A percentile compares a stretch with the other conserved stretches of the same genome.
These are phyloP conservation scores for Candida loeiensis DNA, from an alignment of 805 yeast species.

Conservation along the genomic window DNA sequence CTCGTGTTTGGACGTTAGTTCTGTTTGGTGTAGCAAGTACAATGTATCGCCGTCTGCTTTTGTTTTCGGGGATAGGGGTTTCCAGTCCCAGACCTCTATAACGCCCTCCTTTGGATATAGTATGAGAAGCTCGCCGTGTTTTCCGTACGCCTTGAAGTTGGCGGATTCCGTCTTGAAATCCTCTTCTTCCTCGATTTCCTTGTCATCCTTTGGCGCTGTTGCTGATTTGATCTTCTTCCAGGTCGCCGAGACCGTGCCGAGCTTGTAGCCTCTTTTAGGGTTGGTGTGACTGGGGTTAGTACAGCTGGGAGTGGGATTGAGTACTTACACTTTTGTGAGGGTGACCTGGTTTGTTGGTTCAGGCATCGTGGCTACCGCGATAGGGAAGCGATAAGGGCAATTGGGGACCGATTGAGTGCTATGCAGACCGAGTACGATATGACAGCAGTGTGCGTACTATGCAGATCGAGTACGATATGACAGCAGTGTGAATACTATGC, in stretches of 20 bases:
- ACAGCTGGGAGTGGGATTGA: not conserved
- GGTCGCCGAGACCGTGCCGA: slow-evolving; percentile 40
- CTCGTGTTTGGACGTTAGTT: not conserved
- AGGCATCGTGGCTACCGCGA: too few relatives aligned
- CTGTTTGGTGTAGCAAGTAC: slow-evolving; percentile 12
- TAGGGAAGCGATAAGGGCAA: too few relatives aligned
- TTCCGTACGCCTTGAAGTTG: slow-evolving; percentile 22
- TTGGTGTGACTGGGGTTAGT: slow-evolving; percentile 26
- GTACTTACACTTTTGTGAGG: slow-evolving; percentile 23
- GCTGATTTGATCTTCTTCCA: slow-evolving; percentile 41
- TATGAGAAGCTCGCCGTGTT: slow-evolving; percentile 31
- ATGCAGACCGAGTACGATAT: too few relatives aligned
- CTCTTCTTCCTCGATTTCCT: not conserved
- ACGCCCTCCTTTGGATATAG: slow-evolving; percentile 17
- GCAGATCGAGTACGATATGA: too few relatives aligned
- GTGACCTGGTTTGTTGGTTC: slow-evolving; percentile 18
- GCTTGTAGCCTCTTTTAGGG: slow-evolving; percentile 33
- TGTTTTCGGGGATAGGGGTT: slow-evolving; percentile 6
- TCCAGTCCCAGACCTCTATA: slow-evolving; percentile 38
- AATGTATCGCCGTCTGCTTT: slow-evolving; percentile 25
- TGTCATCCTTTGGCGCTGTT: not conserved
- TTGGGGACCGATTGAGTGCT: too few relatives aligned
- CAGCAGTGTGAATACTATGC: too few relatives aligned
- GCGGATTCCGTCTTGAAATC: not conserved
- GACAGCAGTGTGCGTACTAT: too few relatives aligned